A percentile compares a stretch with the other conserved stretches of the same genome.
Evolutionary conservation across 1,139 yeast genomes (phyloP).

Genomic region (Nematodospora anomalae): DNA sequence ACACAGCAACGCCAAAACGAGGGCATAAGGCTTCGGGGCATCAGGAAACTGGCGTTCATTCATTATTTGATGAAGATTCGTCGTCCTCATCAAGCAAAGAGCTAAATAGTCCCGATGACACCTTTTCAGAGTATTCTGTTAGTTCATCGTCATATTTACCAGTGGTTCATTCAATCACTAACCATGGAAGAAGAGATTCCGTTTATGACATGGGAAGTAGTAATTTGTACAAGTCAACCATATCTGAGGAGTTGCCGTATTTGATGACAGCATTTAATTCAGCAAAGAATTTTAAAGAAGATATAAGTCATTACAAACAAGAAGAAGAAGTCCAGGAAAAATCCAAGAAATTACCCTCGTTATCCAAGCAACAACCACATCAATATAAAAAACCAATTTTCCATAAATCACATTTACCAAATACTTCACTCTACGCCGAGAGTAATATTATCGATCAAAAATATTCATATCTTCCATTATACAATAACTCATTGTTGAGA

Average conservation of each 20-base stretch:
- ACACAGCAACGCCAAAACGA: constrained; percentile 4
- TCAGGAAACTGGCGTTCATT: not conserved
- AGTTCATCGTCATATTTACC: constrained; percentile 36
- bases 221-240: constrained; percentile 43
- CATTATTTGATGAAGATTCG: constrained; percentile 3
- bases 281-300: constrained; percentile 52
- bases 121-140: constrained; percentile 30
- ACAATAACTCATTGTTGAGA: constrained; percentile 38
- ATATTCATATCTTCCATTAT: constrained; percentile 33
- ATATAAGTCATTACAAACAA: constrained; percentile 33
- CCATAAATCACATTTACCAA: constrained; percentile 31
- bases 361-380: constrained; percentile 1
- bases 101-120: constrained; percentile 22
- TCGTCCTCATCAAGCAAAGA: constrained; percentile 4
- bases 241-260: constrained; percentile 56
- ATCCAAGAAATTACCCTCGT: constrained; percentile 3
- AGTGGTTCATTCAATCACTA: constrained; percentile 44
- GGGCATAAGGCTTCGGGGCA: too few species aligned
- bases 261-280: constrained; percentile 58
- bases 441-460: constrained; percentile 30
- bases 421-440: constrained; percentile 35
- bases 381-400: constrained; percentile 21
- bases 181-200: constrained; percentile 28
- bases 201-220: constrained; percentile 26
- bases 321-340: constrained; percentile 10